Evolutionary conservation across 306 rosid species (phyloP), one percentile per base, ranked within the genome.

Genomic region (Dalbergia oliveri): DNA sequence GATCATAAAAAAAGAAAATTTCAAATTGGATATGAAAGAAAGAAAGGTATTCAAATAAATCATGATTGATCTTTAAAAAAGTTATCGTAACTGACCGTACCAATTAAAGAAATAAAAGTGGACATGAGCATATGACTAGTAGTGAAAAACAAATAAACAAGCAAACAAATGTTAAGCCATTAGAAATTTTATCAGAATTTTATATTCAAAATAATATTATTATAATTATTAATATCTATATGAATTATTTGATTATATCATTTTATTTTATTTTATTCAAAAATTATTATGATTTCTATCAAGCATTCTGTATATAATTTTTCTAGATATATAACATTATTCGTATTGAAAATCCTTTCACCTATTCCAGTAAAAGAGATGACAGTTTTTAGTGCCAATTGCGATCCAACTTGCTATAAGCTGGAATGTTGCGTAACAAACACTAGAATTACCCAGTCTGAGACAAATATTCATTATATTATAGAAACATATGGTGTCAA

Each of bases 401-500:
- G 43, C 9, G 23, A 21, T 19, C 43, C 44, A 61, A 26, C 59
- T 74, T 4, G 60, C 13, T 26, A 9, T 45, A 23, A 75, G 11
- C 23, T 12, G 53, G 53, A 75, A 31, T 5, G 6, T 75, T 37
- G 9, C 4, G 64, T 35, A 64, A 51, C 56, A 65, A 8, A 43
- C 9, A 58, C 6, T 12, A 45, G 44, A 75, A 47, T 57, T 58
- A 58, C 16, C 5, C n/a, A 21, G 14, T 81, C 9, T 7, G 15
- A 50, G 59, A 47, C 73, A 63, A 68, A 73, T 65, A 1, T 35
- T 50, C 34, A 82, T 59, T 39, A 66, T 59, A 43, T 5, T 51
- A 47, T 66, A 74, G 66, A 61, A 51, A 23, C 31, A 26, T 26
- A 33, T 41, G 44, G 23, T 61, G 74, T 12, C 31, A 68, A 34